Evolutionary conservation across 1,284 basidiomycete species (phyloP).

Genomic region (Marasmius oreades): DNA sequence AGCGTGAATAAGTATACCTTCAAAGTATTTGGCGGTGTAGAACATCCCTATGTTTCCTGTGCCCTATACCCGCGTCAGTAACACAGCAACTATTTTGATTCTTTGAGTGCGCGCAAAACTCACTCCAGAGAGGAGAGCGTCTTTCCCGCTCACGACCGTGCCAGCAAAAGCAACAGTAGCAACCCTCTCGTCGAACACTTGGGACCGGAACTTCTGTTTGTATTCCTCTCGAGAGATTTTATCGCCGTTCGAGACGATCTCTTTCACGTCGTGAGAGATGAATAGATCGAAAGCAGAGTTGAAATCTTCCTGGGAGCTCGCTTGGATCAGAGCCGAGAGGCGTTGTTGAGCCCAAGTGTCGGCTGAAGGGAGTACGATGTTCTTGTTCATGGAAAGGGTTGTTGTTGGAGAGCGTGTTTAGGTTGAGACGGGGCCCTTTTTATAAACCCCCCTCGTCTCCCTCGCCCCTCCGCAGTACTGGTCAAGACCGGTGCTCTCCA

Average conservation of each 20-base stretch:
- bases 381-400: not conserved
- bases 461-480: not conserved
- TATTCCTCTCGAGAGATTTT: conserved; percentile 26
- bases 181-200: conserved; percentile 25
- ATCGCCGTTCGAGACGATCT: conserved; percentile 27
- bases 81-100: not conserved
- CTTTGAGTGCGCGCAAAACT: not conserved
- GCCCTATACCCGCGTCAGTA: not conserved
- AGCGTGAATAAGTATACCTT: conserved; percentile 19
- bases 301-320: conserved; percentile 16
- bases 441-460: no score
- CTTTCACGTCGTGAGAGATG: conserved; percentile 15
- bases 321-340: conserved; percentile 19
- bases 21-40: conserved; percentile 21
- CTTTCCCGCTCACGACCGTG: conserved; percentile 15
- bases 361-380: conserved; percentile 16
- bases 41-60: conserved; percentile 10
- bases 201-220: conserved; percentile 23
- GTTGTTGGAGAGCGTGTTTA: not conserved
- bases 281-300: conserved; percentile 20
- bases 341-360: conserved; percentile 20
- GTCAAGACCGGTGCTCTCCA: not conserved
- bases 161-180: conserved; percentile 23
- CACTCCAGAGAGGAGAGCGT: not conserved
- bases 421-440: not conserved